Evolutionary conservation across 2,329 filamentous ascomycete genomes (phyloP), one percentile per base, ranked within the genome.

Genomic region (Scedosporium dehoogii): DNA sequence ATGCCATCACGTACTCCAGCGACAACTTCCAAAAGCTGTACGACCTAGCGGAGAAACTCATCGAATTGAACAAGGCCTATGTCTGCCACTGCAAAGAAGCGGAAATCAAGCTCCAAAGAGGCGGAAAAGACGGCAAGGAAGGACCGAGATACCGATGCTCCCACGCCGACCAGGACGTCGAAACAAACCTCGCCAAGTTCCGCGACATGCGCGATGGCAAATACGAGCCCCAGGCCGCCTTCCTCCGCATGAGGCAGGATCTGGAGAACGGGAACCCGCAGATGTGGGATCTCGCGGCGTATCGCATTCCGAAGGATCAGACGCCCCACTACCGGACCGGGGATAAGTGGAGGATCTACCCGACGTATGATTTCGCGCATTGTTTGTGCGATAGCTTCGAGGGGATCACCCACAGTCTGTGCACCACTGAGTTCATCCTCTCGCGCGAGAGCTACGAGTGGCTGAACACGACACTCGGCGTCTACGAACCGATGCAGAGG

Each of bases 211-310:
- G 86, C 60, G 91, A 96, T 70, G 93, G 93, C 21, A 90, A 93
- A 75, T 97, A 97, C 76, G 87, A 89, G 73, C 87, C 91, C 1
- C 85, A 86, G 69, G 87, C 91, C 73, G 93, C 91, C 1, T 89
- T 91, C 69, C 78, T 97, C 61, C 87, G 93, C 65, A 97, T 97
- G 92, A 96, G 96, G 79, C 91, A 96, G 80, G 84, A 91, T 66
- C 90, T 91, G 65, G 84, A 85, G 59, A 87, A 88, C 68, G 87
- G 88, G 33, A 97, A 97, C 73, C 92, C 92, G 6, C 91, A 96
- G 75, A 92, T 96, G 90, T 97, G 93, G 93, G 93, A 97, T 79
- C 77, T 96, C 61, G 90, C 90, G 1, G 93, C 93, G 16, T 97
- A 96, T 75, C 86, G 93, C 64, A 87, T 97, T 62, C 82, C 91